phyloP scores from a whole-genome alignment of 495 filamentous ascomycete genomes.

The Penicillium steckii region DNA sequence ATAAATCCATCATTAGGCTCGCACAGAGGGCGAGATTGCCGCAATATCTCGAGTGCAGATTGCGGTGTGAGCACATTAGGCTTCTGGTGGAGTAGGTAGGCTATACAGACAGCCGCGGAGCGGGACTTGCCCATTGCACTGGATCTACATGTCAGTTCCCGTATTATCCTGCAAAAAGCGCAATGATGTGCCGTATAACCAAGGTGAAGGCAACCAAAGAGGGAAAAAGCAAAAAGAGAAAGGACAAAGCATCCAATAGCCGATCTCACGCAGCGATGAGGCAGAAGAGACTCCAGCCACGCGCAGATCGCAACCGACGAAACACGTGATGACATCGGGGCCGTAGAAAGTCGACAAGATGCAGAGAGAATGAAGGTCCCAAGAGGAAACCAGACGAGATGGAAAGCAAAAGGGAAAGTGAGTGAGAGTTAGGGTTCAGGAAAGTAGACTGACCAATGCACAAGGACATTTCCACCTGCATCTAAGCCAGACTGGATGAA shows the following conservation, averaged over 20 bases:
- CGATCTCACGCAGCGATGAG: background rate
- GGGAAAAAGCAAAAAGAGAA: constrained; percentile 1
- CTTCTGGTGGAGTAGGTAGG: constrained; percentile 74
- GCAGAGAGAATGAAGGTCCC: background rate
- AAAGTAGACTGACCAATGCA: constrained; percentile 64
- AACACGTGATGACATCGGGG: constrained; percentile 19
- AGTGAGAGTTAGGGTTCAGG: background rate
- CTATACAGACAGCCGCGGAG: constrained; percentile 78
- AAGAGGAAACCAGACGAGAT: background rate
- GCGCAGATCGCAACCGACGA: constrained; percentile 16
- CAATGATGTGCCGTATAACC: background rate
- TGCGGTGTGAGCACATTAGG: constrained; percentile 51
- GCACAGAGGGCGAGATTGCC: constrained; percentile 64
- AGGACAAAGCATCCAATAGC: constrained; percentile 6
- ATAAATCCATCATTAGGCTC: constrained; percentile 91
- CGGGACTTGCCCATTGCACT: constrained; percentile 97
- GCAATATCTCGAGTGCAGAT: constrained; percentile 61
- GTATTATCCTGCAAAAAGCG: constrained; percentile 1
- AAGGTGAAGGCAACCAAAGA: background rate
- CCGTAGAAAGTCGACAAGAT: constrained; percentile 1
- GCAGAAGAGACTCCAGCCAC: constrained; percentile 10
- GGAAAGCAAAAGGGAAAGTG: background rate
- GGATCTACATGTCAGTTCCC: constrained; percentile 29
- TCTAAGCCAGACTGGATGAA: constrained; percentile 81
- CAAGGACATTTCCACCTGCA: constrained; percentile 62